Percentiles rank a stretch among this genome's conserved stretches.
phyloP scores from a whole-genome alignment of 202 grass and related monocot genomes.

The Carex arenaria region DNA sequence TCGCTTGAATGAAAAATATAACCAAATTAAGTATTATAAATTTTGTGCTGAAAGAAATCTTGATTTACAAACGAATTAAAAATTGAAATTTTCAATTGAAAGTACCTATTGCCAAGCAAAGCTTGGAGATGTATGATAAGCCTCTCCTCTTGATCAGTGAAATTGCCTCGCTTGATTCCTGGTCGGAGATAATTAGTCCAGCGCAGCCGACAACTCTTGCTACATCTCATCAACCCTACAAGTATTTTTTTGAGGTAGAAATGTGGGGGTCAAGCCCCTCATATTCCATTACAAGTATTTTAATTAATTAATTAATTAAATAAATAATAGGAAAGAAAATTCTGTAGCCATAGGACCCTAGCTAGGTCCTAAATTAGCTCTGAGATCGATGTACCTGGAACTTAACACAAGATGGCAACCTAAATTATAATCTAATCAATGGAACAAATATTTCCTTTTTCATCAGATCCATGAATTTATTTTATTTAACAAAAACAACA shows the following conservation, averaged over 20 bases:
- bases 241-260: no score
- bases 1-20: neutral
- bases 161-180: slow-evolving; percentile 96
- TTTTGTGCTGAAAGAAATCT: neutral
- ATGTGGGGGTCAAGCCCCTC: no score
- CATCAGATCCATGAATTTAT: neutral
- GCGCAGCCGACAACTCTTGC: slow-evolving; percentile 90
- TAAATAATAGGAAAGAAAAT: neutral
- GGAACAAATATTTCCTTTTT: neutral
- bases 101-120: slow-evolving; percentile 75
- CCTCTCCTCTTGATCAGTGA: slow-evolving; percentile 84
- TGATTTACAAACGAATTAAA: neutral
- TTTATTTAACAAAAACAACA: neutral
- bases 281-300: no score
- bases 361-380: neutral
- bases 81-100: neutral
- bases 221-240: slow-evolving; percentile 88
- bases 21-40: neutral
- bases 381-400: neutral
- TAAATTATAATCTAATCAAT: neutral
- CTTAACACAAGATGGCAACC: neutral
- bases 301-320: neutral
- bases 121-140: slow-evolving; percentile 92
- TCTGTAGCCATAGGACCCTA: neutral
- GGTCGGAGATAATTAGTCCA: slow-evolving; percentile 98